phyloP scores from a whole-genome alignment of 164 flowering plant genomes.

The Vitis vinifera region ASM3070453v1 NC_081817.1:2060501-2061000 shows the following conservation, averaged over 20 bases:
- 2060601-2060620: constrained; percentile 49
- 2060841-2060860: too few species aligned
- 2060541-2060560: constrained; percentile 53
- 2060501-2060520: constrained; percentile 86
- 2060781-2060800: not conserved
- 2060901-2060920: too few species aligned
- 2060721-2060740: constrained; percentile 1
- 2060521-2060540: constrained; percentile 48
- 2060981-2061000: too few species aligned
- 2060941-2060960: too few species aligned
- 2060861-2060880: too few species aligned
- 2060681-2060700: not conserved
- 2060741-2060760: not conserved
- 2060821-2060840: too few species aligned
- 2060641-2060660: constrained; percentile 72
- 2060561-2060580: constrained; percentile 56
- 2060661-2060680: not conserved
- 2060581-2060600: constrained; percentile 77
- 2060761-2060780: not conserved
- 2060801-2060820: not conserved
- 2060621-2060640: constrained; percentile 41
- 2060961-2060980: too few species aligned
- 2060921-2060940: too few species aligned
- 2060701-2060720: not conserved
- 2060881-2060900: too few species aligned